These are phyloP conservation scores for Pestalotiopsis sp. DNA, from an alignment of 2,329 filamentous ascomycete species.

Conservation along the genomic window DNA sequence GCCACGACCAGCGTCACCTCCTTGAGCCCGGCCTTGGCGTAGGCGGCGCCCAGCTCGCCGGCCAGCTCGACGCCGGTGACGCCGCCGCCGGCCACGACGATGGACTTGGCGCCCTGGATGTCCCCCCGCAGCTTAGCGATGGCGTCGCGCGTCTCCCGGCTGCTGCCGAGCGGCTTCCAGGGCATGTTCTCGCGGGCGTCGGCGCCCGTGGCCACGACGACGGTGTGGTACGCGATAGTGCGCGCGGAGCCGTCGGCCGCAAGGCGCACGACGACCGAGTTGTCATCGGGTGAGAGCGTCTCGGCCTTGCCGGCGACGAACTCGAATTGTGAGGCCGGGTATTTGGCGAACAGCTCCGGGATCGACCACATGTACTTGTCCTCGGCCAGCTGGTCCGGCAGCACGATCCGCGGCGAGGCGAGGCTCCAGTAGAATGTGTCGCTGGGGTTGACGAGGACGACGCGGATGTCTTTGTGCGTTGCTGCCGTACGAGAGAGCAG, in stretches of 20 bases:
- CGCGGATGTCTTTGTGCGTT: conserved; percentile 39
- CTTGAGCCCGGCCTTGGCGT: conserved; percentile 42
- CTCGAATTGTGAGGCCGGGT: conserved; percentile 48
- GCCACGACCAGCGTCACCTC: conserved; percentile 44
- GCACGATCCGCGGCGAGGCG: conserved; percentile 46
- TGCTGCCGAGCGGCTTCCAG: conserved; percentile 47
- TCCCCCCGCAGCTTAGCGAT: conserved; percentile 36
- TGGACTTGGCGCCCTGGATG: conserved; percentile 43
- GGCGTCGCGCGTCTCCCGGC: conserved; percentile 40
- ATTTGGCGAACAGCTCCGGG: conserved; percentile 46
- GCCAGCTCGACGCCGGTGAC: conserved; percentile 50
- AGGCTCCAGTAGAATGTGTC: conserved; percentile 52
- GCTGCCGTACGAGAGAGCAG: conserved; percentile 45
- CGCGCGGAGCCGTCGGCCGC: conserved; percentile 30
- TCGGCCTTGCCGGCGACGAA: conserved; percentile 51
- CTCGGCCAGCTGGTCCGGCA: conserved; percentile 46
- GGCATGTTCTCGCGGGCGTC: conserved; percentile 43
- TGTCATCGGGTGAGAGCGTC: conserved; percentile 39
- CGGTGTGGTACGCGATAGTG: conserved; percentile 47
- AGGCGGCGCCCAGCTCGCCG: conserved; percentile 51
- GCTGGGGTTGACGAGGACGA: conserved; percentile 47
- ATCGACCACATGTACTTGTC: conserved; percentile 39
- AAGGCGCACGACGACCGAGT: conserved; percentile 41
- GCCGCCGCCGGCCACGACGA: conserved; percentile 54
- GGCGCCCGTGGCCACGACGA: conserved; percentile 57